These are phyloP conservation scores for Colletotrichum sp. DNA, from an alignment of 2,329 filamentous ascomycete species.

Conservation along the genomic window DNA sequence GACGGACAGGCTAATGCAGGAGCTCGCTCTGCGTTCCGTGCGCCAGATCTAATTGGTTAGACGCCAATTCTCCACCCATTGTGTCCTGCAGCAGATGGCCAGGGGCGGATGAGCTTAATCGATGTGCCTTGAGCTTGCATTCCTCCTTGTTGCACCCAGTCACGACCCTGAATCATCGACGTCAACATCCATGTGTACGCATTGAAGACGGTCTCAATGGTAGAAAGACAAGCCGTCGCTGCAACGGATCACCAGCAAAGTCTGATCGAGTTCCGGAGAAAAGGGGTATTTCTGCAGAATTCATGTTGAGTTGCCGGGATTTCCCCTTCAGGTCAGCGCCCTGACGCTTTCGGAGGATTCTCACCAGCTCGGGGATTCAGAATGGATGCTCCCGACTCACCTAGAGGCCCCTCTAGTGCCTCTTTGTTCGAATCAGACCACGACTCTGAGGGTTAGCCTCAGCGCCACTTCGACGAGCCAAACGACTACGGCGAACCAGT, in stretches of 20 bases:
- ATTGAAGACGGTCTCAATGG: not conserved
- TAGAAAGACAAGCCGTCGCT: not conserved
- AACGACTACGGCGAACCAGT: not conserved
- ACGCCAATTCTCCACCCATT: not conserved
- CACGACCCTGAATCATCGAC: not conserved
- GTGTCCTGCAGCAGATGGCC: not conserved
- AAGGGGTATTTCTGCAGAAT: not conserved
- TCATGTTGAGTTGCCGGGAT: not conserved
- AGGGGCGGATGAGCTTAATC: slow-evolving; percentile 15
- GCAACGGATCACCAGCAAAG: not conserved
- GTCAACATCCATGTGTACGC: not conserved
- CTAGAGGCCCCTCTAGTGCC: not conserved
- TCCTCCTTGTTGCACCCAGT: not conserved
- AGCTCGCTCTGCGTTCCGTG: not conserved
- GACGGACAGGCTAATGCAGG: slow-evolving; percentile 13
- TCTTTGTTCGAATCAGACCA: slow-evolving; percentile 1
- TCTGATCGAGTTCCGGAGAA: not conserved
- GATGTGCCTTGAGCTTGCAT: not conserved
- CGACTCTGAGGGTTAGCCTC: not conserved
- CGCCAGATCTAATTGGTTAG: not conserved
- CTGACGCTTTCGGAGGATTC: slow-evolving; percentile 11
- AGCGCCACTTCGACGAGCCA: not conserved
- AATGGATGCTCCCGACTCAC: slow-evolving; percentile 3
- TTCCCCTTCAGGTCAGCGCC: not conserved
- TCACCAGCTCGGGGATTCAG: not conserved